Evolutionary conservation across 257 asterid species (phyloP), one percentile per base, ranked within the genome.

Genomic region (Solanum rostratum): DNA sequence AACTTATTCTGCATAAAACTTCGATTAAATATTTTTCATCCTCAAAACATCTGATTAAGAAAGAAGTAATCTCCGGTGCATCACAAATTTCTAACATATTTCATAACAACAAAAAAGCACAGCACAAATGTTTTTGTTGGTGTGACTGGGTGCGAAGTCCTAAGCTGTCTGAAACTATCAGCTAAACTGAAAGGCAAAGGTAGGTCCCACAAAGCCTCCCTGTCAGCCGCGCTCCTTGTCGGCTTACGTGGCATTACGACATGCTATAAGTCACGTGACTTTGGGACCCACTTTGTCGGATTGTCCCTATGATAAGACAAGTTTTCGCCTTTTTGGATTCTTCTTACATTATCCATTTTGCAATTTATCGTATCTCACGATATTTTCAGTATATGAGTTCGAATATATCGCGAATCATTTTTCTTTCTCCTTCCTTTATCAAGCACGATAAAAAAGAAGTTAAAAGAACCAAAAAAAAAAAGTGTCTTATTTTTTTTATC

Each of bases 221-320:
- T 60, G 62, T 80, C 19, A 84, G 86, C 84, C 80, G 85, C 84
- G 69, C 45, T 52, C 49, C 1, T 8, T 88, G 88, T 73, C 87
- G 41, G 84, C 41, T 52, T 19, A 87, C 80, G 83, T 85, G 89
- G 88, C 84, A 81, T 3, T n/a, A 15, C 29, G 33, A 50, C 52
- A 37, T 33, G 84, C 83, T 71, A 9, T 10, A 18, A 79, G 62
- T 73, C 89, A 84, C 86, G 88, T 84, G 89, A 82, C 78, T 20
- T 13, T n/a, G 55, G 18, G 69, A n/a, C 88, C 87, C 83, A 33
- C 90, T 33, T 86, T 88, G 90, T 88, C 90, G 87, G 87, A 16
- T 13, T 86, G 87, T 88, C 85, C 45, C 69, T 45, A n/a, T 71
- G 85, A 87, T 53, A 76, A 80, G 89, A 87, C 87, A 87, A 87